These are phyloP conservation scores for Arbutus unedo DNA, from an alignment of 148 eudicot species.

Conservation along the genomic window DNA sequence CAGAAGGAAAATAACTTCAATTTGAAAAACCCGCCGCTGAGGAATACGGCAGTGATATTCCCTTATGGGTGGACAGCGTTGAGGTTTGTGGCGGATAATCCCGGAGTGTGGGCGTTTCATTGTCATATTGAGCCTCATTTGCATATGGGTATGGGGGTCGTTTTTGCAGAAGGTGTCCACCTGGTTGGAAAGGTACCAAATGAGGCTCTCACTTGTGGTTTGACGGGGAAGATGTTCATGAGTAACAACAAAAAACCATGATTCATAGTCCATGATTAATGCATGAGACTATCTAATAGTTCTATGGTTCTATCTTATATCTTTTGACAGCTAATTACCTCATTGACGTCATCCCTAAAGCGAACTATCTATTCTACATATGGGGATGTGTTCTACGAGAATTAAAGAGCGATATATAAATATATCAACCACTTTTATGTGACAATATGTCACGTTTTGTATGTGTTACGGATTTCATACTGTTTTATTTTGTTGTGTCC, in stretches of 20 bases:
- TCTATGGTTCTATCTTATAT: not conserved
- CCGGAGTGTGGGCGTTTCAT: constrained; percentile 91
- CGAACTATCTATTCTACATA: not conserved
- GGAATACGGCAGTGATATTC: constrained; percentile 67
- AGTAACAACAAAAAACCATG: constrained; percentile 21
- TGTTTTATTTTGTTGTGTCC: not conserved
- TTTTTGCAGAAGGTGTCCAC: constrained; percentile 53
- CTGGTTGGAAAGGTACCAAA: constrained; percentile 45
- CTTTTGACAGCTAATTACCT: not conserved
- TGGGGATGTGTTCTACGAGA: not conserved
- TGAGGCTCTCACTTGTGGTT: constrained; percentile 65
- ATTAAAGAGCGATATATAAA: no score
- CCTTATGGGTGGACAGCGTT: constrained; percentile 88
- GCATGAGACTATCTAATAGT: constrained; percentile 3
- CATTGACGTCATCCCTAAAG: not conserved
- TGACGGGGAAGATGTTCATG: constrained; percentile 56
- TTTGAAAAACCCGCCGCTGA: constrained; percentile 65
- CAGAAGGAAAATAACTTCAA: constrained; percentile 51
- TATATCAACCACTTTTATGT: not conserved
- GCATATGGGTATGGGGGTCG: constrained; percentile 96
- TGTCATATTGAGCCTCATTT: constrained; percentile 93
- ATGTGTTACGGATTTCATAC: not conserved
- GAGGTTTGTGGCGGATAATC: constrained; percentile 80
- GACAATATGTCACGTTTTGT: not conserved
- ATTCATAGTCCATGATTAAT: no score